Evolutionary conservation across 2,329 filamentous ascomycete genomes (phyloP).

Genomic region (Colletotrichum somersetense): DNA sequence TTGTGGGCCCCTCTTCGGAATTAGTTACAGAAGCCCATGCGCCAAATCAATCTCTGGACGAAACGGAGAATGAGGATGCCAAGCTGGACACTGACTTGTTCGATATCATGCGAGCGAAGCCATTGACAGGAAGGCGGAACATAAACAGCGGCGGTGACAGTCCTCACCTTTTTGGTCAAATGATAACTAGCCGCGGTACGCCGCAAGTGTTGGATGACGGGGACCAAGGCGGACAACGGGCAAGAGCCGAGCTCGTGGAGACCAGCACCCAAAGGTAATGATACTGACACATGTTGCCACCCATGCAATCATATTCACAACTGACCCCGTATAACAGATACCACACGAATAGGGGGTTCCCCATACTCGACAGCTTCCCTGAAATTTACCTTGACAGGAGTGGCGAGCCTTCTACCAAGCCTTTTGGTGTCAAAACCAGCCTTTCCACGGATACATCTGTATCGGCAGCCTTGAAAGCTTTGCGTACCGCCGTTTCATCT

Average conservation of each 20-base stretch:
- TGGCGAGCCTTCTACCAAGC: constrained; percentile 51
- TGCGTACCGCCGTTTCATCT: constrained; percentile 74
- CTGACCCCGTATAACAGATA: constrained; percentile 55
- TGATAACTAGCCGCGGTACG: constrained; percentile 50
- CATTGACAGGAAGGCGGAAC: constrained; percentile 35
- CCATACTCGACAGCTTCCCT: constrained; percentile 87
- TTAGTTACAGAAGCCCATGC: constrained; percentile 39
- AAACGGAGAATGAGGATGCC: constrained; percentile 48
- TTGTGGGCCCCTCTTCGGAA: constrained; percentile 53
- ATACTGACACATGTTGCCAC: neutral
- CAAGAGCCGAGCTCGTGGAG: constrained; percentile 25
- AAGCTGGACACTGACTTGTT: constrained; percentile 51
- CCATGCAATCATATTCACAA: neutral
- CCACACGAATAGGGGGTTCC: constrained; percentile 72
- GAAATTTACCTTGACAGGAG: constrained; percentile 71
- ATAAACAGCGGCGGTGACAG: neutral
- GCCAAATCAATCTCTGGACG: constrained; percentile 44
- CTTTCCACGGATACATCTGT: constrained; percentile 82
- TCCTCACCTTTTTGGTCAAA: constrained; percentile 59
- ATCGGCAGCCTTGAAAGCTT: constrained; percentile 73
- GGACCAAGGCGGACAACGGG: constrained; percentile 27
- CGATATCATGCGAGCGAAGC: constrained; percentile 38
- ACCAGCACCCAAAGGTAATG: constrained; percentile 30
- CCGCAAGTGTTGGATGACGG: constrained; percentile 31
- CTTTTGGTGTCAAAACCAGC: constrained; percentile 66